phyloP scores from a whole-genome alignment of 768 basidiomycete species.

The Lactifluus echinatus region DNA sequence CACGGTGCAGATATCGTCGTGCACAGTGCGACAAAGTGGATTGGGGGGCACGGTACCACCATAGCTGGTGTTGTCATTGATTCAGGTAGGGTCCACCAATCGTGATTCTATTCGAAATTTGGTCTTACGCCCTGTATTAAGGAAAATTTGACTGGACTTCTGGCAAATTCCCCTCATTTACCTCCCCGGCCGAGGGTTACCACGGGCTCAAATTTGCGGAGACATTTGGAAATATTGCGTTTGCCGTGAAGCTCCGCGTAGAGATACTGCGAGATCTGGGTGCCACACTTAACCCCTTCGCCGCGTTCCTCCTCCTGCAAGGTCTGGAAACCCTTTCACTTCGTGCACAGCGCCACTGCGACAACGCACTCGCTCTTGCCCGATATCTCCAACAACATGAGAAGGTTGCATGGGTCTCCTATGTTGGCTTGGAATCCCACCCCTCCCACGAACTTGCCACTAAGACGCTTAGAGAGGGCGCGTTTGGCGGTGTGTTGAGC shows the following conservation, averaged over 20 bases:
- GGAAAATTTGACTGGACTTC: constrained; percentile 73
- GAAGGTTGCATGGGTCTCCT: constrained; percentile 68
- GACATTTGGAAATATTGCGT: constrained; percentile 56
- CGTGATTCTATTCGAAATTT: background rate
- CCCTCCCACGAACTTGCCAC: constrained; percentile 50
- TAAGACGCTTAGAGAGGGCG: constrained; percentile 43
- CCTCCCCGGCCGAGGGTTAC: constrained; percentile 66
- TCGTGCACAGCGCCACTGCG: constrained; percentile 59
- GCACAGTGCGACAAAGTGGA: constrained; percentile 81
- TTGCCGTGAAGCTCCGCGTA: constrained; percentile 55
- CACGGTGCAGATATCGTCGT: constrained; percentile 76
- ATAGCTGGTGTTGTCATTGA: constrained; percentile 73
- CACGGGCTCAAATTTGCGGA: constrained; percentile 62
- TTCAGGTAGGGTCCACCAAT: constrained; percentile 36
- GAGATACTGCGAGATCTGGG: constrained; percentile 62
- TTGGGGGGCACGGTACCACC: constrained; percentile 72
- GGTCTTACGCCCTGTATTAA: constrained; percentile 14
- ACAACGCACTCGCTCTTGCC: constrained; percentile 65
- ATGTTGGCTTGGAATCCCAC: constrained; percentile 61
- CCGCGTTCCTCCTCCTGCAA: constrained; percentile 66
- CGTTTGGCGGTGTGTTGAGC: constrained; percentile 66
- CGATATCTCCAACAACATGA: constrained; percentile 53
- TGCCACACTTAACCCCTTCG: constrained; percentile 59
- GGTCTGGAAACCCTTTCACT: constrained; percentile 72
- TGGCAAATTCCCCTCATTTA: constrained; percentile 67